Percentiles rank a stretch among this genome's conserved stretches.
Evolutionary conservation across 805 yeast species (phyloP).

Genomic region (Myxozyma nipponensis): DNA sequence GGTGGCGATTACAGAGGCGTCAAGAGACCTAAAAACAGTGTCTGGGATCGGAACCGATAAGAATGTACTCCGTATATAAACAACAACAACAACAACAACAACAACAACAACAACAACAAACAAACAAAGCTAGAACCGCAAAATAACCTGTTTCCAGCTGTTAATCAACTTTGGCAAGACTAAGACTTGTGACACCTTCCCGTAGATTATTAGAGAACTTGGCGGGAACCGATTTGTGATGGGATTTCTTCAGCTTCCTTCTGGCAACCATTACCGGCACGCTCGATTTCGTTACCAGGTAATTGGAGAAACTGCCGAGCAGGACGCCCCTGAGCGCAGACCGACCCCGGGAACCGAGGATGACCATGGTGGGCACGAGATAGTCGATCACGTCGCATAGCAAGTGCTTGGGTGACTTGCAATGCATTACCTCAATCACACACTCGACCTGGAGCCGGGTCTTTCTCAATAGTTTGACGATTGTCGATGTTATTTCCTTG

Average conservation of each 20-base stretch:
- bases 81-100: background rate
- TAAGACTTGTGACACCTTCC: slow-evolving; percentile 22
- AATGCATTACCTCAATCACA: slow-evolving; percentile 69
- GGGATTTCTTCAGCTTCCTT: slow-evolving; percentile 63
- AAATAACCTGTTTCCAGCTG: background rate
- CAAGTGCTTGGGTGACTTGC: slow-evolving; percentile 69
- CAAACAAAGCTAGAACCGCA: background rate
- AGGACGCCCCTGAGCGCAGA: slow-evolving; percentile 69
- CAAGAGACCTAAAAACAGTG: slow-evolving; percentile 10
- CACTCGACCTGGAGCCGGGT: slow-evolving; percentile 71
- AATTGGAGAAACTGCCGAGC: slow-evolving; percentile 68
- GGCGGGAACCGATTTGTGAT: slow-evolving; percentile 47
- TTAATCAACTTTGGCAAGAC: slow-evolving; percentile 28
- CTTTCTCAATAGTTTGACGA: slow-evolving; percentile 49
- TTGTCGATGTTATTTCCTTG: slow-evolving; percentile 42
- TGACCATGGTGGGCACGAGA: slow-evolving; percentile 66
- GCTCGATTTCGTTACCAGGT: slow-evolving; percentile 63
- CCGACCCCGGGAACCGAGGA: slow-evolving; percentile 73
- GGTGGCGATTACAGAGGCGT: background rate
- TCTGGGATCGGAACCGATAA: slow-evolving; percentile 19
- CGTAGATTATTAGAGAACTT: slow-evolving; percentile 38
- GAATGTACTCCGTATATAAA: background rate
- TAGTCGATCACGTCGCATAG: slow-evolving; percentile 66
- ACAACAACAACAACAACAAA: background rate
- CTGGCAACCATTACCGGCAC: slow-evolving; percentile 82